Percentiles rank a stretch among this genome's conserved stretches.
Conservation (phyloP, 2,329 filamentous ascomycete genomes). For the Leptographium wingfieldii region DNA sequence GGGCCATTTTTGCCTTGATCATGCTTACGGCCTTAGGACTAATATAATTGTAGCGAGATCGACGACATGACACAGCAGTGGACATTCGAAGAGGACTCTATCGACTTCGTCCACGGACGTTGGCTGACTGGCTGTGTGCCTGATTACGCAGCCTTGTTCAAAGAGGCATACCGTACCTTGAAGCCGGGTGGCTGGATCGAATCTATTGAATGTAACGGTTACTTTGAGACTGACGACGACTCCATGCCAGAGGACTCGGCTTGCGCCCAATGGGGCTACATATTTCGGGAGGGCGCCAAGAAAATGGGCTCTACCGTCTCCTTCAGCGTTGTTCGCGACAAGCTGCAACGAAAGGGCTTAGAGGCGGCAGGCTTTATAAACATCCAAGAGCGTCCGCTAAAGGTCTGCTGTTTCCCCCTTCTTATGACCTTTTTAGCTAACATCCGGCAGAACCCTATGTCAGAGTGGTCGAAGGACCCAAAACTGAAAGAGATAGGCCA, state of each 20-base stretch:
- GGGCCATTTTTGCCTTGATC: neutral
- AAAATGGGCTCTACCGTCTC: neutral
- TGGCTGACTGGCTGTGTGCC: constrained; percentile 38
- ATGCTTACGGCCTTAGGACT: neutral
- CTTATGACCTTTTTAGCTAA: neutral
- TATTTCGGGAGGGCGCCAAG: constrained; percentile 3
- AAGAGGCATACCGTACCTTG: constrained; percentile 32
- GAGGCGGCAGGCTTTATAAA: neutral
- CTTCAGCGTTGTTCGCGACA: neutral
- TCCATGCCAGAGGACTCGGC: constrained; percentile 10
- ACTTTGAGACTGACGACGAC: constrained; percentile 16
- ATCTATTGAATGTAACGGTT: constrained; percentile 9
- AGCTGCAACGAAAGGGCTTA: neutral
- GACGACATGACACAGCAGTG: constrained; percentile 44
- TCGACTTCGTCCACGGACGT: constrained; percentile 47
- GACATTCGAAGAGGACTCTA: constrained; percentile 30
- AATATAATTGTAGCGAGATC: constrained; percentile 25
- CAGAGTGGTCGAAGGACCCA: neutral
- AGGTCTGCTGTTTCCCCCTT: neutral
- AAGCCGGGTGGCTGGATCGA: constrained; percentile 36
- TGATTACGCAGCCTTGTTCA: constrained; percentile 38
- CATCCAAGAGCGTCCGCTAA: neutral
- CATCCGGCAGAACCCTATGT: neutral
- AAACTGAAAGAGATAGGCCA: neutral
- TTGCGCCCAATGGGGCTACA: constrained; percentile 14